Evolutionary conservation across 371 early-diverging fungal genomes (phyloP).

Genomic region (Rhizomucor miehei): DNA sequence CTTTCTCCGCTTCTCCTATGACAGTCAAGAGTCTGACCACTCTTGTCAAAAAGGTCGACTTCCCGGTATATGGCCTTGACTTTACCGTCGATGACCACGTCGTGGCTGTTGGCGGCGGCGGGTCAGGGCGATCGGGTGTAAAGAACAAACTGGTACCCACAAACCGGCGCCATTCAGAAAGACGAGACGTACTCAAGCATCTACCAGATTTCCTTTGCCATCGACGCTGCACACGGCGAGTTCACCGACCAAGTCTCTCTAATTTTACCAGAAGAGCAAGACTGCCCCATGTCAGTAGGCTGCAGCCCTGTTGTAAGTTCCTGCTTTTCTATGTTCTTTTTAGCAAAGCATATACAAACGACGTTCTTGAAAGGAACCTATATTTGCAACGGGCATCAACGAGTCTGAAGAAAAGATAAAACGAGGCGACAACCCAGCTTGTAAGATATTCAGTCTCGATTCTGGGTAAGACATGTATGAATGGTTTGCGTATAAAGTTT

Average conservation of each 20-base stretch:
- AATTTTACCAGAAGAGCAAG: slow-evolving; percentile 44
- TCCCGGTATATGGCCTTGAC: slow-evolving; percentile 57
- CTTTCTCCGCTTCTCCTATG: too few relatives aligned
- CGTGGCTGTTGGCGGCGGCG: slow-evolving; percentile 65
- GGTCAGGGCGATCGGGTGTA: slow-evolving; percentile 55
- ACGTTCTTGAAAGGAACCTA: slow-evolving; percentile 24
- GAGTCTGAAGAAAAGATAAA: slow-evolving; percentile 38
- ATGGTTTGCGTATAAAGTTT: background rate
- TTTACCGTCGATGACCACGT: slow-evolving; percentile 50
- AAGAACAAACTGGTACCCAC: slow-evolving; percentile 60
- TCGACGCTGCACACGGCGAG: slow-evolving; percentile 5
- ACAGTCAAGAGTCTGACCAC: background rate
- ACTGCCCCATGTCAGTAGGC: slow-evolving; percentile 65
- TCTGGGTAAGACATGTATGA: slow-evolving; percentile 18
- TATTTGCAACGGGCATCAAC: slow-evolving; percentile 56
- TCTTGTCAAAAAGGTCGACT: slow-evolving; percentile 18
- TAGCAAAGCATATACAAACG: too few relatives aligned
- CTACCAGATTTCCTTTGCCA: slow-evolving; percentile 17
- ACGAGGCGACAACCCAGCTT: slow-evolving; percentile 51
- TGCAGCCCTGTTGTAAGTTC: slow-evolving; percentile 54
- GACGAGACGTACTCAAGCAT: background rate
- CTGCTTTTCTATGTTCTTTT: background rate
- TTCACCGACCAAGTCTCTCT: slow-evolving; percentile 1
- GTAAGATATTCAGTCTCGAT: slow-evolving; percentile 49
- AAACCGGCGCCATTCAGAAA: background rate